Base-by-base conservation (phyloP, 108 stramenopile genomes). In the Cylindrotheca closterium region DNA sequence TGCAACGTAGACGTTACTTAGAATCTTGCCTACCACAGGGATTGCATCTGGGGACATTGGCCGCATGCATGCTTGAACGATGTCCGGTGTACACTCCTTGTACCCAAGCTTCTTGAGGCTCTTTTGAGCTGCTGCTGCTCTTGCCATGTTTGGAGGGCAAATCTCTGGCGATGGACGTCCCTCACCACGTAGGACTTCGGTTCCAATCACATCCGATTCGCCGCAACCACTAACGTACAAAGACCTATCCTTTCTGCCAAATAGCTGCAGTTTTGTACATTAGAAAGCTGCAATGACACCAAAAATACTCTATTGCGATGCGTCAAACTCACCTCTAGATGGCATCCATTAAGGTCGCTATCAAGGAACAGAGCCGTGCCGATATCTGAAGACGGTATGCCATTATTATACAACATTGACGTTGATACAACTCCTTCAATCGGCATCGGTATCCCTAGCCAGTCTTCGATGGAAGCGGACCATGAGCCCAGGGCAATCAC, bases 401-500 rank as follows among this genome's bases (percentile, higher is more conserved):
- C 30, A 21, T 56, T 55, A 47, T 50, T 12, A 21, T 51, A 71
- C 8, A 71, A 7, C 27, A 71, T 30, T 2, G 71, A 71, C 15
- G 71, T 71, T 0, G 71, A 71, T 3, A 49, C 5, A 3, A 71
- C 63, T 10, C 71, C 71, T 30, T 71, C 71, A 24, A 71, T 65
- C 19, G 71, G 71, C 53, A 58, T 63, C 26, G 71, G 71, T 30
- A 58, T 58, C 25, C 42, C 71, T 3, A 71, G 21, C 71, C 71
- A 71, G 42, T 71, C 71, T 37, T 71, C 71, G 15, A 71, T 48
- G 1, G 47, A 28, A 55, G 28, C 27, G 0, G 55, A 32, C 71
- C 71, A 71, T n/a, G 71, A 49, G 4, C 71, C 71, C n/a, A 65
- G 50, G 28, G 63, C 46, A 65, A 71, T 51, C 21, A 71, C 71